phyloP scores from a whole-genome alignment of 192 early-diverging fungal genomes.

The Kickxella alabastrina region DNA sequence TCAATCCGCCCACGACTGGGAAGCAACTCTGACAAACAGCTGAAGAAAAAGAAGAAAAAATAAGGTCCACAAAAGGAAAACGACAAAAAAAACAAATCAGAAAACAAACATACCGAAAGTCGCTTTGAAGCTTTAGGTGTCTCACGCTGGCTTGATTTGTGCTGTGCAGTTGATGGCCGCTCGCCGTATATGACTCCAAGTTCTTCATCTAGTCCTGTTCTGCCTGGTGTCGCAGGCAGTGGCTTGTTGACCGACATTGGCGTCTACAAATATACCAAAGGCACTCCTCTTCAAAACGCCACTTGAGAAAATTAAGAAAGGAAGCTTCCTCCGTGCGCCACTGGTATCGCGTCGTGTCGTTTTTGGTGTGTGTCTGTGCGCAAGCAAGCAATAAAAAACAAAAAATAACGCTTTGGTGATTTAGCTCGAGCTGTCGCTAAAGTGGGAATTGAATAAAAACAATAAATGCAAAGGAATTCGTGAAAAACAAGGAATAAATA shows the following conservation, averaged over 20 bases:
- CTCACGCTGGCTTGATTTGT: slow-evolving; percentile 6
- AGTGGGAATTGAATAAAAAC: slow-evolving; percentile 2
- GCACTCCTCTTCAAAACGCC: too few species aligned
- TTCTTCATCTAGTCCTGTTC: slow-evolving; percentile 2
- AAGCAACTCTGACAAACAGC: background rate
- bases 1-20: too few species aligned
- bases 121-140: background rate
- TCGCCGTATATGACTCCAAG: slow-evolving; percentile 1
- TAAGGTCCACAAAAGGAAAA: background rate
- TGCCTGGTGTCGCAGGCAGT: slow-evolving; percentile 25
- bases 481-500: slow-evolving; percentile 4
- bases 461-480: background rate
- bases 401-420: too few species aligned
- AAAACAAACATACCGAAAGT: background rate
- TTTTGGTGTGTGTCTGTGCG: too few species aligned
- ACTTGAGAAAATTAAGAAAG: too few species aligned
- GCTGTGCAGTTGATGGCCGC: slow-evolving; percentile 10
- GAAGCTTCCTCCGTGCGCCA: too few species aligned
- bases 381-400: too few species aligned
- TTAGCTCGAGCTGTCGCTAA: too few species aligned
- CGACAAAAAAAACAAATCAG: slow-evolving; percentile 1
- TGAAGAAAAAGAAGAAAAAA: background rate
- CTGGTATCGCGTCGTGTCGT: too few species aligned
- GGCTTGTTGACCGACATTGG: slow-evolving; percentile 49
- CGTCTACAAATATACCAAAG: too few species aligned